phyloP scores from a whole-genome alignment of 768 basidiomycete genomes.

The Flagelloscypha sp. region DNA sequence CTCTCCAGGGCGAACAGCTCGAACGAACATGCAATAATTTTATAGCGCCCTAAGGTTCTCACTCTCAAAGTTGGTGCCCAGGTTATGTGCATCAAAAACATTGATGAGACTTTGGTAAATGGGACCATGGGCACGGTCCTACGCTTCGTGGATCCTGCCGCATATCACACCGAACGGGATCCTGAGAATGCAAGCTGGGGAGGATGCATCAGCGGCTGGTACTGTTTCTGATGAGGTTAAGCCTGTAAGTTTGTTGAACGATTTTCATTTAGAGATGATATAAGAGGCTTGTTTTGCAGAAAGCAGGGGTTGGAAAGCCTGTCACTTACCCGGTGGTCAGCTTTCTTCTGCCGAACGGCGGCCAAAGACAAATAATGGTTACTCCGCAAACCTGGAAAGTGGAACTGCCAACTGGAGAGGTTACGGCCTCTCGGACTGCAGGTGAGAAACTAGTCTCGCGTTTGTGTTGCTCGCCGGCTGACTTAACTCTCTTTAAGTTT shows the following conservation, averaged over 20 bases:
- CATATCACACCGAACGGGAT: constrained; percentile 36
- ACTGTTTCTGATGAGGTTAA: too few species aligned
- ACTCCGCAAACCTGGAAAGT: constrained; percentile 76
- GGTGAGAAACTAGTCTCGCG: constrained; percentile 33
- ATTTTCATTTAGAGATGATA: too few species aligned
- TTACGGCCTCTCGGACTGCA: constrained; percentile 75
- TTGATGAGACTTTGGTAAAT: constrained; percentile 86
- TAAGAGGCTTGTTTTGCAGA: too few species aligned
- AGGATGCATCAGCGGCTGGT: too few species aligned
- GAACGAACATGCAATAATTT: too few species aligned
- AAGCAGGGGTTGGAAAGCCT: constrained; percentile 9
- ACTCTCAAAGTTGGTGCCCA: constrained; percentile 53
- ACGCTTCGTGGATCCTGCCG: constrained; percentile 54
- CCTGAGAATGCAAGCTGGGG: too few species aligned
- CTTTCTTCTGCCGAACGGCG: constrained; percentile 57
- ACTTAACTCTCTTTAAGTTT: constrained; percentile 37
- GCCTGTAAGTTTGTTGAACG: too few species aligned
- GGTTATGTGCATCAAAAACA: constrained; percentile 94
- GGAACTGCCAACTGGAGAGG: constrained; percentile 78
- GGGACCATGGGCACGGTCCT: constrained; percentile 86
- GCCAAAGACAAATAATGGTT: constrained; percentile 47
- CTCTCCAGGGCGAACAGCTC: constrained; percentile 24
- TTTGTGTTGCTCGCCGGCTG: background rate
- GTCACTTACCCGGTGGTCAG: constrained; percentile 64
- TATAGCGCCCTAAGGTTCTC: too few species aligned